Evolutionary conservation across 2,329 filamentous ascomycete genomes (phyloP), one percentile per base, ranked within the genome.

Genomic region (Boeremia lycopersici): DNA sequence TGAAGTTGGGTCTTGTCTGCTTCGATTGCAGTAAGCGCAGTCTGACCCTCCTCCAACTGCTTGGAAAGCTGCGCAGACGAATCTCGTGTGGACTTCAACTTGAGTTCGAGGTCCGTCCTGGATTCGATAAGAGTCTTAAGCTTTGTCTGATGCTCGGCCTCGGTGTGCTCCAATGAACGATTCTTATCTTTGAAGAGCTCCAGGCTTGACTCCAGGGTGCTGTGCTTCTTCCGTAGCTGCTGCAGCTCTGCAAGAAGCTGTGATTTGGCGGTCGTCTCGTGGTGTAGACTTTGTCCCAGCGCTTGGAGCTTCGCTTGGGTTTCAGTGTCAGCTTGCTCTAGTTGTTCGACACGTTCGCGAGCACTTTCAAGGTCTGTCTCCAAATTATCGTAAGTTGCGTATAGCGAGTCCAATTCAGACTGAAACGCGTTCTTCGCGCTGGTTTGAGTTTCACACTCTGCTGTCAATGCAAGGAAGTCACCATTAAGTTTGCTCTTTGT

Each of bases 1-100:
- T 69, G 43, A 4, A 71, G 46, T 2, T 63, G 57, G 6, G 28
- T 38, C 38, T 62, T 63, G 2, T 65, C 64, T 35, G 55, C 52
- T 40, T 69, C 63, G 30, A 72, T 48, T 3, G 56, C 51, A 9
- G 47, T 48, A n/a, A 76, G 64, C 44, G 69, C 64, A 13, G 48
- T 53, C 5, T 64, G 61, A 30, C 53, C 66, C 25, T 48, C 49
- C 10, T 66, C 54, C 28, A 72, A 28, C 6, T 68, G 60, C 30
- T 62, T 52, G 13, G 63, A 60, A 2, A 74, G 47, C 15, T 52
- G 59, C 3, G 56, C 61, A 3, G 63, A 60, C 1, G 60, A 55
- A 29, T 64, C 53, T 25, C 62, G 65, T 2, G 67, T 48, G 13
- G 59, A 53, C 10, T 53, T 56, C 12, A 74, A 46, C 19, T 64